Evolutionary conservation across 176 grass and related monocot species (phyloP), one percentile per base, ranked within the genome.

Genomic region (Pharus latifolius): DNA sequence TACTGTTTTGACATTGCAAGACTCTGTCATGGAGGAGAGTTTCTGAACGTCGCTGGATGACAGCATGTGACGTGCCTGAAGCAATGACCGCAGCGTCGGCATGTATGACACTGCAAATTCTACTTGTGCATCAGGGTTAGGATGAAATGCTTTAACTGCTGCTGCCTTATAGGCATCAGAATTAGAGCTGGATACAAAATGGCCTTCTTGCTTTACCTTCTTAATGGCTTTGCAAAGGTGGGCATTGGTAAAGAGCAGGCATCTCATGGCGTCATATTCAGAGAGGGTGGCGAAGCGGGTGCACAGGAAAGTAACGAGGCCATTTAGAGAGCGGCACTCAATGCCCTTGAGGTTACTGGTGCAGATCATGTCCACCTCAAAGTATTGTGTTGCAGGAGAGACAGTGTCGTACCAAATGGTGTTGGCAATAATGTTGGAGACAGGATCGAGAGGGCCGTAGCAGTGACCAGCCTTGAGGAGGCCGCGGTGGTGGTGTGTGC

Each of bases 381-480:
- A 58, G 9, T 59, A 17, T 10, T 47, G 6, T 1, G 31, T 10
- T 10, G 53, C 17, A 8, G 70, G 53, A 13, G 24, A 73, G 2
- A 20, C 3, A 2, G n/a, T 47, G 10, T 60, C 70, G 7, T 73
- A 73, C 70, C 70, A 73, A 17, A 73, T 73, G 69, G 53, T 59
- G 40, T 73, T 73, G 25, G 58, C 37, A 11, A 58, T 22, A 34
- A 73, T 73, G 69, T 59, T 73, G 40, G 69, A 32, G 38, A 73
- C 53, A 38, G 31, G 66, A 0, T 38, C 12, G 22, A 34, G 35
- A 28, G 3, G 28, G 16, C 40, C 62, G n/a, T 10, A 73, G 69
- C 69, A 73, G 27, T 73, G 53, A 12, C 54, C 70, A 23, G 69
- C 69, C 54, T 47, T 58, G 1, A 73, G 40, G 70, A 73, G 70